These are phyloP conservation scores for Triticum urartu DNA, from an alignment of 176 grass and related monocot species.

Conservation along the genomic window DNA sequence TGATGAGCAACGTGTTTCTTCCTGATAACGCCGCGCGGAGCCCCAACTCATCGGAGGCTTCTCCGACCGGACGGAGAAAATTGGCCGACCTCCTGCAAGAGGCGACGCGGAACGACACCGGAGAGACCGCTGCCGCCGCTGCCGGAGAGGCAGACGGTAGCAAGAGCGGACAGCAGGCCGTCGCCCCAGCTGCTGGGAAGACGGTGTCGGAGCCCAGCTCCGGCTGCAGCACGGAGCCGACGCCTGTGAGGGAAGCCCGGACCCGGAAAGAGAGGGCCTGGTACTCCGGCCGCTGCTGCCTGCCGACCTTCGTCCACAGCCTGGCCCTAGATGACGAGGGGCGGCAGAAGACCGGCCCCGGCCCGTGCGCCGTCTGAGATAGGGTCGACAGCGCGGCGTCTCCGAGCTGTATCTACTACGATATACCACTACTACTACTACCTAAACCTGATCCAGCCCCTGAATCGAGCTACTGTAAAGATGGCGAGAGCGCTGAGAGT, in stretches of 20 bases:
- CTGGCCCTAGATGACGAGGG: conserved; percentile 60
- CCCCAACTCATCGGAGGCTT: conserved; percentile 66
- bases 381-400: neutral
- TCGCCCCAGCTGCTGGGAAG: conserved; percentile 12
- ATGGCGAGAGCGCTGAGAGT: conserved; percentile 20
- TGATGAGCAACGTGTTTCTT: conserved; percentile 40
- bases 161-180: conserved; percentile 29
- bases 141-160: neutral
- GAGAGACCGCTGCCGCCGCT: conserved; percentile 22
- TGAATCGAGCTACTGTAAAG: conserved; percentile 49
- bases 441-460: conserved; percentile 1
- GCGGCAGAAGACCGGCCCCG: conserved; percentile 51
- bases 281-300: conserved; percentile 62
- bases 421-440: neutral
- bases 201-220: conserved; percentile 38
- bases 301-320: conserved; percentile 56
- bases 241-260: conserved; percentile 33
- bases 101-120: conserved; percentile 30
- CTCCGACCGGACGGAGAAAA: conserved; percentile 72
- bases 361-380: conserved; percentile 54
- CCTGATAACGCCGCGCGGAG: conserved; percentile 21
- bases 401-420: conserved; percentile 22
- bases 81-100: conserved; percentile 71
- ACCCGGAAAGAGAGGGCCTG: conserved; percentile 51
- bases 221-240: conserved; percentile 17